These are phyloP conservation scores for Erysimum cheiri DNA, from an alignment of 441 rosid genomes.

Conservation along the genomic window DNA sequence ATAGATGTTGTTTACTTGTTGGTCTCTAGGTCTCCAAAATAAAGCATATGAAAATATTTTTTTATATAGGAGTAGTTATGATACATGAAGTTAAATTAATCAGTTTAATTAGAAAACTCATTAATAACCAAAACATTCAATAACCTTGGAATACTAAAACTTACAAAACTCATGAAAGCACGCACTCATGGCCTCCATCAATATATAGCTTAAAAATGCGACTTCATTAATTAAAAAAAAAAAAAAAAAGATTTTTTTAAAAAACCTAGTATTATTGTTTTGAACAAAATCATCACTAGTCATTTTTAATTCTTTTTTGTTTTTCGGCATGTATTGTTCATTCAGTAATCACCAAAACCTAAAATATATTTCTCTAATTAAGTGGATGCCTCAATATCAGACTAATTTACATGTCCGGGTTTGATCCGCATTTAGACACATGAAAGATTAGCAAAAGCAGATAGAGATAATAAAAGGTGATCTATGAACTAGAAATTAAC, in stretches of 20 bases:
- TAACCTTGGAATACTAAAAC: conserved; percentile 9
- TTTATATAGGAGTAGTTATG: neutral
- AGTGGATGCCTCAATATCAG: neutral
- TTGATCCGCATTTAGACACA: conserved; percentile 3
- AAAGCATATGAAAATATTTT: neutral
- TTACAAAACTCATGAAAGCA: conserved; percentile 17
- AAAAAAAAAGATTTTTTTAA: too few species aligned
- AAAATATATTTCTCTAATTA: neutral
- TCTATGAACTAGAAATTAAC: neutral
- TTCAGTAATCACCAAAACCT: neutral
- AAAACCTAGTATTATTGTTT: neutral
- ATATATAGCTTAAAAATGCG: neutral
- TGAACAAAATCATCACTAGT: neutral
- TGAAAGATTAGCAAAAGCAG: neutral
- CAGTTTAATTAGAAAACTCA: neutral
- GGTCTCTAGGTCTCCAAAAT: neutral
- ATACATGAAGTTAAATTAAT: neutral
- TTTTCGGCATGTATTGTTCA: neutral
- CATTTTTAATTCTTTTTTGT: neutral
- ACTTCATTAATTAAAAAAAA: too few species aligned
- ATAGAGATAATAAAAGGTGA: neutral
- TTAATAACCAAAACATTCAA: neutral
- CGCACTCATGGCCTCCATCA: neutral
- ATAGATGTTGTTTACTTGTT: conserved; percentile 32
- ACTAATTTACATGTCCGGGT: neutral